Conservation (phyloP, 2,329 filamentous ascomycete genomes). For the Fusarium vanettenii region DNA sequence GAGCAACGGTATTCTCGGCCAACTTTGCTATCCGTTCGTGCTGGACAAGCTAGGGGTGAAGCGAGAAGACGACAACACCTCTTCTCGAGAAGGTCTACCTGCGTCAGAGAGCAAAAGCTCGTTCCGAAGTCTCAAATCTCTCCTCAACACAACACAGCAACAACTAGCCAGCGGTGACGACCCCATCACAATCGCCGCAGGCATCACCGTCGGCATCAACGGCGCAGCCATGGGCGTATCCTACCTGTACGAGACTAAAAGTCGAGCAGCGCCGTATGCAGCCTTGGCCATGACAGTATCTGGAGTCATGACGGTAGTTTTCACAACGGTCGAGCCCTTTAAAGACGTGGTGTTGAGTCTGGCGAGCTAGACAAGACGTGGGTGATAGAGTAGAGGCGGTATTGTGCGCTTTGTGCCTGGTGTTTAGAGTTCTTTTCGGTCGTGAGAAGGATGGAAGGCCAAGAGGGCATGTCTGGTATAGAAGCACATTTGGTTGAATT, state of each 20-base stretch:
- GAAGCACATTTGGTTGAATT: constrained; percentile 6
- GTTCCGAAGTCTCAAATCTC: neutral
- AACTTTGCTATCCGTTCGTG: constrained; percentile 52
- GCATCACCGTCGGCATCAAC: constrained; percentile 67
- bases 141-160: constrained; percentile 17
- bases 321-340: constrained; percentile 62
- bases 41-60: constrained; percentile 46
- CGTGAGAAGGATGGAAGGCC: constrained; percentile 18
- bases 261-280: constrained; percentile 65
- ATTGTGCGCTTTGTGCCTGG: constrained; percentile 9
- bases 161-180: constrained; percentile 43
- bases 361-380: constrained; percentile 41
- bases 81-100: neutral
- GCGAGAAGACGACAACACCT: neutral
- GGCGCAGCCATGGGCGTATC: constrained; percentile 70
- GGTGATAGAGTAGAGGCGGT: constrained; percentile 2
- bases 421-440: constrained; percentile 35
- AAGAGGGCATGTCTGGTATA: constrained; percentile 11
- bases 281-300: constrained; percentile 69
- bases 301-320: constrained; percentile 66
- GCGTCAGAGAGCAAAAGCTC: constrained; percentile 6
- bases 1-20: constrained; percentile 61
- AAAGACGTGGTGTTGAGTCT: constrained; percentile 50
- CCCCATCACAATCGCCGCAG: constrained; percentile 58
- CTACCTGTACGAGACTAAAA: constrained; percentile 65